phyloP scores from a whole-genome alignment of 345 rosid species.

The Psidium friedrichsthalianum region DNA sequence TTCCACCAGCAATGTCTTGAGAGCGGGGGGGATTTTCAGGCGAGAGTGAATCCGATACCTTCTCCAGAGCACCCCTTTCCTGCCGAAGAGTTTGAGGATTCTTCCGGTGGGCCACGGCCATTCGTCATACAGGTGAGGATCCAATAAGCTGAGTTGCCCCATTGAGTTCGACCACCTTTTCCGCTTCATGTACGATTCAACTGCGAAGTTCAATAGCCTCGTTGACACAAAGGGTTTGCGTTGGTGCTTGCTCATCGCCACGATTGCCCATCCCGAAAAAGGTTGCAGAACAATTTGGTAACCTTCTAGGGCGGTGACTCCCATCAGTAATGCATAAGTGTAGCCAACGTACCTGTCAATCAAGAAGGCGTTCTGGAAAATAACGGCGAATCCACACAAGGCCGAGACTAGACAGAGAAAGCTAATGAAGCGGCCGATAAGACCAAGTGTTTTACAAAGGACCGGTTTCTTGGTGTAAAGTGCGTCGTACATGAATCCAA shows the following conservation, averaged over 20 bases:
- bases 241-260: background rate
- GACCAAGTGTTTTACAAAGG: background rate
- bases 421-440: background rate
- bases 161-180: background rate
- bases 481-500: conserved; percentile 24
- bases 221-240: background rate
- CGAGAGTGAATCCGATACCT: background rate
- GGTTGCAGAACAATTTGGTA: background rate
- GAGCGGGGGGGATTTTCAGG: background rate
- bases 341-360: conserved; percentile 15
- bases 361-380: background rate
- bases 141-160: background rate
- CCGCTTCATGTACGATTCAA: background rate
- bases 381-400: background rate
- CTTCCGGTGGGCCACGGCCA: too few relatives aligned
- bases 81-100: background rate
- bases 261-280: conserved; percentile 1
- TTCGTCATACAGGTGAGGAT: background rate
- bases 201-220: background rate
- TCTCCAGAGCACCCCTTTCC: background rate
- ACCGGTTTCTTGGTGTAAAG: conserved; percentile 23
- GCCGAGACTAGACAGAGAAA: background rate
- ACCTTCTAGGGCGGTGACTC: conserved; percentile 15
- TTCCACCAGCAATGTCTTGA: background rate
- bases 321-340: conserved; percentile 10